Evolutionary conservation across 179 eudicot species (phyloP).

Genomic region (Amaranthus tricolor): DNA sequence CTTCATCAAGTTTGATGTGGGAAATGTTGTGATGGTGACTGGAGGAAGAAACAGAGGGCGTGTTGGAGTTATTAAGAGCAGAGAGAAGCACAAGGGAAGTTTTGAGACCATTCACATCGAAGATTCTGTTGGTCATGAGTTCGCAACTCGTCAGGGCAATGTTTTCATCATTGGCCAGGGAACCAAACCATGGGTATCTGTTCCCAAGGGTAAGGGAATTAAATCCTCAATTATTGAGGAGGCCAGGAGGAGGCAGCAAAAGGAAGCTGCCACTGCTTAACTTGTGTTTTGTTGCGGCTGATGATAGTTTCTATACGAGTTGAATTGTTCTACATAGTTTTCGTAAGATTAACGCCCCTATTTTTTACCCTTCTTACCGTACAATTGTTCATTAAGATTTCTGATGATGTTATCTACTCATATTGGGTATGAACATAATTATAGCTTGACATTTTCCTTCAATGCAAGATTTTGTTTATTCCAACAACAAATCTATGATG

Average conservation of each 20-base stretch:
- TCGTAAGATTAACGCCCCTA: neutral
- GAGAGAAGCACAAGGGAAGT: constrained; percentile 52
- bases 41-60: constrained; percentile 68
- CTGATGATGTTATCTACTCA: neutral
- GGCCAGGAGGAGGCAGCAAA: constrained; percentile 26
- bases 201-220: constrained; percentile 70
- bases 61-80: constrained; percentile 52
- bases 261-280: constrained; percentile 19
- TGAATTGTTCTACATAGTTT: constrained; percentile 4
- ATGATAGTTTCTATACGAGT: neutral
- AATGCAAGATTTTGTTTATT: neutral
- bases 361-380: neutral
- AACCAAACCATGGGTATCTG: constrained; percentile 57
- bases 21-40: constrained; percentile 68
- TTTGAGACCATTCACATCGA: constrained; percentile 61
- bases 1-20: constrained; percentile 65
- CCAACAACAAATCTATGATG: neutral
- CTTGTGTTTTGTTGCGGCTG: neutral
- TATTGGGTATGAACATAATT: constrained; percentile 2
- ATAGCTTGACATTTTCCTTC: neutral
- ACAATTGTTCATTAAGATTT: neutral
- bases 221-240: constrained; percentile 56
- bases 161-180: constrained; percentile 65
- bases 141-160: constrained; percentile 56
- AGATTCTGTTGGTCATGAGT: constrained; percentile 58